A percentile compares a stretch with the other conserved stretches of the same genome.
Evolutionary conservation across 495 filamentous ascomycete genomes (phyloP).

Genomic region (Cryomyces minteri): DNA sequence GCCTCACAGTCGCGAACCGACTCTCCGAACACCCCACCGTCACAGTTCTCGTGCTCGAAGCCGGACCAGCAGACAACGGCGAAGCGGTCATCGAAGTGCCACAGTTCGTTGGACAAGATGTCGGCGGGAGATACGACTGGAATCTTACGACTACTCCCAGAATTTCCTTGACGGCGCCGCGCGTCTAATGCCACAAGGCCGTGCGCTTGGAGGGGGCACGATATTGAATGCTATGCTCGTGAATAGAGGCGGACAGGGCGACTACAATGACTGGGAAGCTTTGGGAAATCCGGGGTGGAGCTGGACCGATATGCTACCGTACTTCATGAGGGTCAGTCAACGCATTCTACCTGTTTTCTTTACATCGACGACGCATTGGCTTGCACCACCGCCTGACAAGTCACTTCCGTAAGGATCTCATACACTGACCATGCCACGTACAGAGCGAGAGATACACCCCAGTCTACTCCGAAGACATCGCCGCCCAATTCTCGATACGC

Average conservation of each 20-base stretch:
- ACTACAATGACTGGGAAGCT: slow-evolving; percentile 6
- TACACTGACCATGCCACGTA: neutral
- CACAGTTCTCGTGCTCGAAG: slow-evolving; percentile 12
- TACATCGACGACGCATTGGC: slow-evolving; percentile 2
- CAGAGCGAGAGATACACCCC: slow-evolving; percentile 15
- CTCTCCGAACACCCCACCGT: slow-evolving; percentile 7
- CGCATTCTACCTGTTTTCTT: neutral
- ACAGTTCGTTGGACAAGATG: slow-evolving; percentile 7
- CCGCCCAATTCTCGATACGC: slow-evolving; percentile 20
- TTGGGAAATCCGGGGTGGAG: slow-evolving; percentile 6
- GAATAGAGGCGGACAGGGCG: slow-evolving; percentile 6
- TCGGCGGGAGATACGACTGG: slow-evolving; percentile 10
- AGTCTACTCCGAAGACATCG: slow-evolving; percentile 17
- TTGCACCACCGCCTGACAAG: too few relatives aligned
- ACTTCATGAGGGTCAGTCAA: slow-evolving; percentile 3
- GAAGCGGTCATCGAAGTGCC: slow-evolving; percentile 5
- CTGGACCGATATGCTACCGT: slow-evolving; percentile 4
- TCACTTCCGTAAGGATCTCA: too few relatives aligned
- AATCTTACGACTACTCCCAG: slow-evolving; percentile 8
- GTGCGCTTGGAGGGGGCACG: slow-evolving; percentile 3
- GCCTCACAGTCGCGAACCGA: slow-evolving; percentile 11
- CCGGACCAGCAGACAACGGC: slow-evolving; percentile 6
- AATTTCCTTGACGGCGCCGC: slow-evolving; percentile 5
- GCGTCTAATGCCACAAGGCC: neutral
- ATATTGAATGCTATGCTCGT: slow-evolving; percentile 14